Percentiles rank a stretch among this genome's conserved stretches.
phyloP scores from a whole-genome alignment of 495 filamentous ascomycete species.

The Aspergillus nanangensis region DNA sequence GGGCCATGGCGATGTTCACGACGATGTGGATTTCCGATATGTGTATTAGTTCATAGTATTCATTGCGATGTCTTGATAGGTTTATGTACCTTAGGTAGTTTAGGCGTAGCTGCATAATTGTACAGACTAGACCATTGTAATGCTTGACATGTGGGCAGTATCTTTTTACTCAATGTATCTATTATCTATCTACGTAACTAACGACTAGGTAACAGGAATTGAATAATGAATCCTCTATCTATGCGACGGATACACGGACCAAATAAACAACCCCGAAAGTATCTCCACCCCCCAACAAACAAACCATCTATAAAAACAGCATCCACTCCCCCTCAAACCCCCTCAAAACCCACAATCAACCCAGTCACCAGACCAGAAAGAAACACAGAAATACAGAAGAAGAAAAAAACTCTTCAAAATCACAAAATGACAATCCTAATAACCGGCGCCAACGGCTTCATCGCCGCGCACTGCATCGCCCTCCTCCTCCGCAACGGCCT shows the following conservation, averaged over 20 bases:
- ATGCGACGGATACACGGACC: background rate
- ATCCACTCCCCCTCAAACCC: background rate
- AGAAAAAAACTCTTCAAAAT: too few species aligned
- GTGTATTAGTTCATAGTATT: slow-evolving; percentile 24
- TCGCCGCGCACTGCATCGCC: slow-evolving; percentile 31
- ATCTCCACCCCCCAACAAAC: background rate
- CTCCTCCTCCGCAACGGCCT: slow-evolving; percentile 14
- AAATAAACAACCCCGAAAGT: too few species aligned
- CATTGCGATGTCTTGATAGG: background rate
- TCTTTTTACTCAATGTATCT: too few species aligned
- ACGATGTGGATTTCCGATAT: slow-evolving; percentile 23
- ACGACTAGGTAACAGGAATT: too few species aligned
- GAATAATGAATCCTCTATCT: too few species aligned
- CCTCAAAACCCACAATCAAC: background rate
- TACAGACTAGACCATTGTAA: background rate
- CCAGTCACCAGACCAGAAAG: background rate
- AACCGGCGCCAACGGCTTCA: slow-evolving; percentile 45
- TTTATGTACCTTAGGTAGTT: too few species aligned
- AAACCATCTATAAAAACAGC: background rate
- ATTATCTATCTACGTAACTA: too few species aligned
- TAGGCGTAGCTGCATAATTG: background rate
- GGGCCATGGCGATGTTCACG: slow-evolving; percentile 8
- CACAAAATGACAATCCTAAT: too few species aligned
- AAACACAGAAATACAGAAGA: background rate
- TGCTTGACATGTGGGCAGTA: too few species aligned